phyloP scores from a whole-genome alignment of 805 yeast species.

The Candida quercuum region DNA sequence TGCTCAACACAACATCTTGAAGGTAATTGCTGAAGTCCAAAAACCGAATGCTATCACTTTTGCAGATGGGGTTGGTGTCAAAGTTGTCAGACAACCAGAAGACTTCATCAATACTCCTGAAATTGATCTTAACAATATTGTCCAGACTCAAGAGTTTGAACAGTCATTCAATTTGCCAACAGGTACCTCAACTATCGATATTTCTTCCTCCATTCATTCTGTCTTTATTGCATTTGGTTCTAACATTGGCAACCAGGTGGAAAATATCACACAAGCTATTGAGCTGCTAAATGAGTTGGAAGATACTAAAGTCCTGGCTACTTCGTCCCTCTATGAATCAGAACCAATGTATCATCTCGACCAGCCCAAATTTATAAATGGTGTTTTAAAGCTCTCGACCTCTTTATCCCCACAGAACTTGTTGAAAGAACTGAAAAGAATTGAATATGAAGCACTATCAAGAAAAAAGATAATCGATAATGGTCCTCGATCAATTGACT shows the following conservation, averaged over 20 bases:
- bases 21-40: conserved; percentile 56
- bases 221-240: conserved; percentile 88
- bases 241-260: conserved; percentile 68
- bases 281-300: conserved; percentile 34
- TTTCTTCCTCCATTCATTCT: conserved; percentile 34
- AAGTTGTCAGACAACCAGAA: conserved; percentile 44
- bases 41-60: conserved; percentile 87
- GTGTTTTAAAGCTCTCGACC: conserved; percentile 68
- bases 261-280: conserved; percentile 55
- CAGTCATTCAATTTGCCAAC: conserved; percentile 14
- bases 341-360: conserved; percentile 88
- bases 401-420: conserved; percentile 57
- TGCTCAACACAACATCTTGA: conserved; percentile 33
- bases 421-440: conserved; percentile 55
- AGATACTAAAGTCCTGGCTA: conserved; percentile 38
- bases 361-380: conserved; percentile 81
- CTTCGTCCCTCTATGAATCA: conserved; percentile 80
- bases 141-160: conserved; percentile 1
- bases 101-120: conserved; percentile 29
- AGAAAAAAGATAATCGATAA: conserved; percentile 79
- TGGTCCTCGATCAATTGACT: conserved; percentile 89
- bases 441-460: conserved; percentile 68
- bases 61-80: conserved; percentile 89
- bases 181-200: conserved; percentile 33
- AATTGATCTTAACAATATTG: conserved; percentile 9